These are phyloP conservation scores for Panaeolus cyanescens DNA, from an alignment of 768 basidiomycete genomes.

Conservation along the genomic window DNA sequence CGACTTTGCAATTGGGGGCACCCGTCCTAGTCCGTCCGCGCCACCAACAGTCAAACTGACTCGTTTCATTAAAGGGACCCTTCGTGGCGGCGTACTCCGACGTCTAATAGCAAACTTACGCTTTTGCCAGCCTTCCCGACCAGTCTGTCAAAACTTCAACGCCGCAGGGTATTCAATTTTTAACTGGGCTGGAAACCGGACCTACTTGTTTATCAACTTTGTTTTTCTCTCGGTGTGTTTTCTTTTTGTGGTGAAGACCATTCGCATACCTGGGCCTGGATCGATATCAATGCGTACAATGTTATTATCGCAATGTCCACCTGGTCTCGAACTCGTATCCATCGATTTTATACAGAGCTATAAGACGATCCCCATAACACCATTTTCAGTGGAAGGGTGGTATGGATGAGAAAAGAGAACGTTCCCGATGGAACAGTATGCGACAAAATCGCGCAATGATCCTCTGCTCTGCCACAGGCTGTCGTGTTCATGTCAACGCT, in stretches of 20 bases:
- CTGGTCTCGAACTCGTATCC: neutral
- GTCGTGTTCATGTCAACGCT: neutral
- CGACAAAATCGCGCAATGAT: neutral
- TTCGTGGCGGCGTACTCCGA: neutral
- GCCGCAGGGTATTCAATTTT: neutral
- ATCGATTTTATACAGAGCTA: neutral
- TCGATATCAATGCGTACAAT: too few species aligned
- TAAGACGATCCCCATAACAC: neutral
- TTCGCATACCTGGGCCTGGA: too few species aligned
- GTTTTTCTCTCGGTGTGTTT: too few species aligned
- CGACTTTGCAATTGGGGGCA: neutral
- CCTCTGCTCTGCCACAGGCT: slow-evolving; percentile 4
- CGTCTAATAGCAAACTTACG: neutral
- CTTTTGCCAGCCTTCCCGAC: neutral
- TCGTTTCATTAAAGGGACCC: slow-evolving; percentile 1
- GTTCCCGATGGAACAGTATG: neutral
- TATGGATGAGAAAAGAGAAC: neutral
- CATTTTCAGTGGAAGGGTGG: neutral
- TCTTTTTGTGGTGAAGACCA: too few species aligned
- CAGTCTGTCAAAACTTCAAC: neutral
- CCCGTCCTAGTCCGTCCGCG: neutral
- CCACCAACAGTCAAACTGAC: slow-evolving; percentile 1
- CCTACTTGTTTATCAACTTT: too few species aligned
- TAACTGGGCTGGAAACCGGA: too few species aligned
- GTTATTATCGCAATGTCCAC: too few species aligned